Conservation (phyloP, 129 eudicot genomes). For the Sambucus nigra region DNA sequence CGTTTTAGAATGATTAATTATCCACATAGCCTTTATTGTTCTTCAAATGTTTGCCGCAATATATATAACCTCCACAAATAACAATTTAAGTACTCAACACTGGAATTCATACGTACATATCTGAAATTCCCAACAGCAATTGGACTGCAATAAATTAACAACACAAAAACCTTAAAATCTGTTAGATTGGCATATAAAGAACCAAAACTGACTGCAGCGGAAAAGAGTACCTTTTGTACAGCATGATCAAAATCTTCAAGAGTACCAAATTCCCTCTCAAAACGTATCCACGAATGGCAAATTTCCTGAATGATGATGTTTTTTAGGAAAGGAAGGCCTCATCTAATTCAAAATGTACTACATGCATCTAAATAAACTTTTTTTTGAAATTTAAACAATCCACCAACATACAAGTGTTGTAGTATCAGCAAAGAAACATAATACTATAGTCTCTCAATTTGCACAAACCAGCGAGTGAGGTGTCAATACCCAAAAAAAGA, state of each 20-base stretch:
- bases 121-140: not conserved
- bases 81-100: not conserved
- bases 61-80: not conserved
- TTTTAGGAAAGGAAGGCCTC: constrained; percentile 33
- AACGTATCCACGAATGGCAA: constrained; percentile 77
- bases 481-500: no score
- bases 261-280: constrained; percentile 83
- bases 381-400: not conserved
- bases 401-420: not conserved
- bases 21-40: not conserved
- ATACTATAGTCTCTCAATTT: not conserved
- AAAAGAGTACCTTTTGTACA: constrained; percentile 52
- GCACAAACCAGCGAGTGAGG: not conserved
- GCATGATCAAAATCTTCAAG: constrained; percentile 83
- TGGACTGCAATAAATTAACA: not conserved
- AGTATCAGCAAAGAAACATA: not conserved
- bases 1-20: no score
- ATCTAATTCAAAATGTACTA: constrained; percentile 21
- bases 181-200: constrained; percentile 2
- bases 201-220: constrained; percentile 9
- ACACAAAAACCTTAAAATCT: not conserved
- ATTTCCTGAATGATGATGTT: constrained; percentile 65
- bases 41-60: not conserved
- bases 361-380: not conserved
- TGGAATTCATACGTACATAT: not conserved